These are phyloP conservation scores for Candida tunisiensis DNA, from an alignment of 1,139 yeast genomes.

Conservation along the genomic window DNA sequence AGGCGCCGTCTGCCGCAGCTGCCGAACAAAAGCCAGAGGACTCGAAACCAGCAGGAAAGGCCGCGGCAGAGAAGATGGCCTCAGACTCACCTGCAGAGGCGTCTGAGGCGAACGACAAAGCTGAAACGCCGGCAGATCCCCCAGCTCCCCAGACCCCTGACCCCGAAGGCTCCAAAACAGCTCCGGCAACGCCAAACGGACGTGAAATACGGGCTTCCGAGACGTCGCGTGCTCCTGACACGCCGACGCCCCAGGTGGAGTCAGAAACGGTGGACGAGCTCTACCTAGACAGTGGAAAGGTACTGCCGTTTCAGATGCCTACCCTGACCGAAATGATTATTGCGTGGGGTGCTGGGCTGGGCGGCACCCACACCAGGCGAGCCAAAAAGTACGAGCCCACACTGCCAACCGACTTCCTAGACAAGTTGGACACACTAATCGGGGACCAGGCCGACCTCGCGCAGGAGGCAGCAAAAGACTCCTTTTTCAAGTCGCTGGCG, in stretches of 20 bases:
- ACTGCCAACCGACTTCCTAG: conserved; percentile 22
- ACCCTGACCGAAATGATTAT: conserved; percentile 21
- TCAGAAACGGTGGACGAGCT: conserved; percentile 4
- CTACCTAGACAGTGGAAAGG: conserved; percentile 16
- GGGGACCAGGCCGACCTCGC: no score
- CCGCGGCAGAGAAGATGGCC: not conserved
- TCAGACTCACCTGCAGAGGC: not conserved
- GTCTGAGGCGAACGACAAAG: not conserved
- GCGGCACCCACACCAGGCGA: conserved; percentile 19
- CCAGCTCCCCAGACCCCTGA: not conserved
- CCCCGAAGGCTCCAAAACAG: not conserved
- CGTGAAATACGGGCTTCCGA: no score
- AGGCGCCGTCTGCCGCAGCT: conserved; percentile 3
- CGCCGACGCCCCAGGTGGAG: not conserved
- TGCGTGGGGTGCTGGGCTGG: conserved; percentile 26
- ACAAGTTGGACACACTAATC: conserved; percentile 19
- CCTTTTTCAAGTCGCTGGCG: no score
- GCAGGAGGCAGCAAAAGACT: no score
- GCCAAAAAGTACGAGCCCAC: conserved; percentile 22
- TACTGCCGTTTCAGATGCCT: conserved; percentile 22
- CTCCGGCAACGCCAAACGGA: not conserved
- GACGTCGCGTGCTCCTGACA: not conserved
- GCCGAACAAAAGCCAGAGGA: conserved; percentile 1
- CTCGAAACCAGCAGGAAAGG: not conserved
- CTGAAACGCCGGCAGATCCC: not conserved